Base-by-base conservation (phyloP, 441 rosid genomes). In the Manihot esculenta region DNA sequence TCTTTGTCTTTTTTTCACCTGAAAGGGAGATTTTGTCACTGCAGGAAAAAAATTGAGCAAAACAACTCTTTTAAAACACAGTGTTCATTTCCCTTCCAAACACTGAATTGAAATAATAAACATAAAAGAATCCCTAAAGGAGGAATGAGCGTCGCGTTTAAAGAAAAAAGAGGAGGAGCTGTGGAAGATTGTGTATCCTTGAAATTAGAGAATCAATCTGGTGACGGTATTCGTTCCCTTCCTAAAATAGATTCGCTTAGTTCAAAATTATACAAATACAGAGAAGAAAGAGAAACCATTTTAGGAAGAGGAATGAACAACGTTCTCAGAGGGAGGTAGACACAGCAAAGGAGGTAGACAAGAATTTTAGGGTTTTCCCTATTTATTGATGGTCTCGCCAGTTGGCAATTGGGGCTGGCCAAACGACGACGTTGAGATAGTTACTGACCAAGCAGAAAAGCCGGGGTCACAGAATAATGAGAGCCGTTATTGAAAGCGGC, bases 261-360 rank as follows among this genome's bases (percentile, higher is more conserved):
- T 24, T 17, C 2, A 14, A 21, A 5, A 38, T 38, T 2, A 51
- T 18, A 60, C 2, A 18, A 6, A 9, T n/a, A 12, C 20, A 17
- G 35, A 12, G 27, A 60, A 10, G 11, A 66, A 73, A 60, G 61
- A 33, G 67, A 48, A 67, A 15, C 77, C 71, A 68, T 74, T 74
- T 74, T 74, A 74, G 77, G 77, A 74, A 68, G 77, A 74, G 77
- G 77, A 74, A 67, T 74, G 77, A 74, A 74, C 58, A 68, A 15
- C 26, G 76, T 62, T 30, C n/a, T 14, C 60, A 10, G 51, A 68
- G 65, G 15, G 62, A 59, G 2, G 18, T 41, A 50, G 33, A 7
- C 21, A 20, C n/a, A 38, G 17, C 38, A 24, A 23, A 20, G 2
- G 15, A 13, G 50, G 7, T 38, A 38, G 5, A n/a, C 24, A 23